Base-by-base conservation (phyloP, 768 basidiomycete genomes). In the Hygrocybe coccinea region DNA sequence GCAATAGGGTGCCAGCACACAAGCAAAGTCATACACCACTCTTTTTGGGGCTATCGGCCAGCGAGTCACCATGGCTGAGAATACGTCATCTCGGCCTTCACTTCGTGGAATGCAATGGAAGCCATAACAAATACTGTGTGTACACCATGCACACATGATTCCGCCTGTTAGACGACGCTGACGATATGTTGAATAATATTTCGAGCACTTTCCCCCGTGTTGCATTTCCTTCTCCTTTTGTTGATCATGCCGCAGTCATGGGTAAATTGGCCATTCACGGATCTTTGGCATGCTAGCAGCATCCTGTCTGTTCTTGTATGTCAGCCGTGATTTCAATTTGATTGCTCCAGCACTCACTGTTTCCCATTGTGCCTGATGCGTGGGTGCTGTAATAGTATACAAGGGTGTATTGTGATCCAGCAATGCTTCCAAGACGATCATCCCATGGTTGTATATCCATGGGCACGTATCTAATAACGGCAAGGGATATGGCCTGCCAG, bases 231-330 rank as follows among this genome's bases (percentile, higher is more conserved):
- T 47, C 15, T 21, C 46, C 14, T 29, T 29, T 21, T 21, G 17
- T 21, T 47, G 46, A 47, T 47, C 46, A 21, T 47, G 25, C 24
- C 21, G 19, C 15, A 47, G 46, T 15, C 46, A 25, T 47, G 46
- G 46, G 25, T 47, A 47, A 5, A 22, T 47, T 47, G 46, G 46
- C 21, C 46, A 29, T 21, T 47, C 21, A 17, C n/a, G 46, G 21
- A 47, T 47, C 46, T 47, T 21, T 22, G 46, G 46, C 46, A 47
- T 47, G 25, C 46, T 47, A 47, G 46, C 46, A 47, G 24, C 46
- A 47, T 21, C 46, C 46, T 25, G 46, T 47, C 46, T 47, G 24
- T 25, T 22, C 14, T 22, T 19, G 25, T 22, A 47, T 22, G 46
- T 22, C 46, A 12, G 25, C 19, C 46, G 21, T 21, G 21, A 22